These are phyloP conservation scores for Annona squamosa DNA, from an alignment of 164 flowering plant species.

Conservation along the genomic window DNA sequence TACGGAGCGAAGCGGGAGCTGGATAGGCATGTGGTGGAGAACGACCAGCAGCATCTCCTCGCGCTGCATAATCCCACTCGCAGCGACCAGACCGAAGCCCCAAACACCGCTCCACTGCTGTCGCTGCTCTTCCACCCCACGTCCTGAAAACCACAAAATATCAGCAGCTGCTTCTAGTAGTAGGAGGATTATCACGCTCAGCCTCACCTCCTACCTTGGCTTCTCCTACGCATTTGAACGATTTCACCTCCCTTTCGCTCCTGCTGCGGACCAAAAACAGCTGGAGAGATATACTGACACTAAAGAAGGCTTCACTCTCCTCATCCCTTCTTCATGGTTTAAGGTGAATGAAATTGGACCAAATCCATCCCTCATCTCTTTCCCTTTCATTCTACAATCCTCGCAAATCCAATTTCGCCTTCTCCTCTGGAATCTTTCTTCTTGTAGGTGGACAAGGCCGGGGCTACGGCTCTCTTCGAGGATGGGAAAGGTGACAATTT, in stretches of 20 bases:
- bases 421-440: neutral
- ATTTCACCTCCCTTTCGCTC: neutral
- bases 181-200: slow-evolving; percentile 2
- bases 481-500: slow-evolving; percentile 69
- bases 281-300: slow-evolving; percentile 65
- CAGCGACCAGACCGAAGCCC: neutral
- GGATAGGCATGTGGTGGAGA: neutral
- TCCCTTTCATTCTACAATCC: neutral
- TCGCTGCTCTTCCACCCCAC: neutral
- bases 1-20: neutral
- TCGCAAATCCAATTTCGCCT: neutral
- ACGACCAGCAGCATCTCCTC: neutral
- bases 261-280: slow-evolving; percentile 9
- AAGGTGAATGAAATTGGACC: slow-evolving; percentile 25
- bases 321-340: slow-evolving; percentile 65
- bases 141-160: neutral
- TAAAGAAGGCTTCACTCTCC: slow-evolving; percentile 77
- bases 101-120: neutral
- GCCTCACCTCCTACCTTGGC: neutral
- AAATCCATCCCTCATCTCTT: slow-evolving; percentile 3
- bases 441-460: slow-evolving; percentile 80
- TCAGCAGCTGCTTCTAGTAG: neutral
- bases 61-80: neutral
- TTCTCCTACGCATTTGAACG: neutral
- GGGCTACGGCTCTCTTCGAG: slow-evolving; percentile 80